Evolutionary conservation across 306 rosid genomes (phyloP).

Genomic region (Gastrolobium villosum): DNA sequence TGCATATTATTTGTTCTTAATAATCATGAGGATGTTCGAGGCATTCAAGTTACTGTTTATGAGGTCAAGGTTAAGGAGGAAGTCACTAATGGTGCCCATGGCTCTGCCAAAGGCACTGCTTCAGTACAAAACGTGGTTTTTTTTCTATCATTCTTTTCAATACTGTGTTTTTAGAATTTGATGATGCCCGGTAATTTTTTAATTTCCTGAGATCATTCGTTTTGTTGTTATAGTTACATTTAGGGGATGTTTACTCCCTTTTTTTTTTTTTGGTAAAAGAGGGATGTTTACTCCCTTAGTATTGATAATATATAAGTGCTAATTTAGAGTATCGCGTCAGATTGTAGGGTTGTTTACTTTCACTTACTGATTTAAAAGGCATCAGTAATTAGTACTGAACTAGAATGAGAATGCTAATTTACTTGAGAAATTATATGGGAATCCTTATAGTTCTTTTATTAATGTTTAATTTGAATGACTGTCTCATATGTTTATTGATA

Average conservation of each 20-base stretch:
- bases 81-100: constrained; percentile 50
- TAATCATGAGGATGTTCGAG: constrained; percentile 4
- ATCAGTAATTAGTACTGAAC: neutral
- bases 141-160: too few relatives aligned
- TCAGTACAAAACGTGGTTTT: constrained; percentile 62
- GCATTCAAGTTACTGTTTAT: constrained; percentile 35
- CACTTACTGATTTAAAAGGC: neutral
- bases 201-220: neutral
- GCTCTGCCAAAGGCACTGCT: constrained; percentile 56
- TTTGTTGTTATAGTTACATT: neutral
- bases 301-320: neutral
- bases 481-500: constrained; percentile 2
- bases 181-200: neutral
- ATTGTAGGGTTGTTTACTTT: neutral
- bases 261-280: too few relatives aligned
- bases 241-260: neutral
- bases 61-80: constrained; percentile 53
- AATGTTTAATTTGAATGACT: neutral
- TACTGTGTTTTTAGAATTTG: neutral
- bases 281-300: neutral
- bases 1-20: too few relatives aligned
- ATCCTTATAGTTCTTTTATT: neutral
- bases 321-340: constrained; percentile 6
- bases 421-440: neutral
- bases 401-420: constrained; percentile 19